These are phyloP conservation scores for Eurotiales sp. DNA, from an alignment of 2,329 filamentous ascomycete genomes.

Conservation along the genomic window DNA sequence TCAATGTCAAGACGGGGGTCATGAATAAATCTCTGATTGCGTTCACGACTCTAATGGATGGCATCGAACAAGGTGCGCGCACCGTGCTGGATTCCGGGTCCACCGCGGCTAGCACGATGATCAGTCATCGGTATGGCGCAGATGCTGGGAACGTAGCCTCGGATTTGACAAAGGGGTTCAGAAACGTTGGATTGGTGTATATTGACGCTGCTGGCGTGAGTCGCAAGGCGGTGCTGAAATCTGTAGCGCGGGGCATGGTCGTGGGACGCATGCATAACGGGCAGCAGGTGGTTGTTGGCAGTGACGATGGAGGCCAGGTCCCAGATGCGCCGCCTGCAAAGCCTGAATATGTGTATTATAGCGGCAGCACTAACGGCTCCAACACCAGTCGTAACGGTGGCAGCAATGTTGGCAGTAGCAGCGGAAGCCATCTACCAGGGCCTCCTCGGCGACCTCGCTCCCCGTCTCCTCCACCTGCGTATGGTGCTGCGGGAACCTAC, in stretches of 20 bases:
- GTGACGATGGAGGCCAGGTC: constrained; percentile 43
- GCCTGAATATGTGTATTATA: constrained; percentile 11
- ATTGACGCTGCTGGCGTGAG: constrained; percentile 95
- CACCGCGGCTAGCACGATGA: constrained; percentile 76
- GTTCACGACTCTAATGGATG: constrained; percentile 90
- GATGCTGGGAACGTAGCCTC: constrained; percentile 78
- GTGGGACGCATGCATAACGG: constrained; percentile 49
- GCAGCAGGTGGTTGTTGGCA: constrained; percentile 46
- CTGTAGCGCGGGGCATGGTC: constrained; percentile 90
- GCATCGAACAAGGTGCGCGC: constrained; percentile 81
- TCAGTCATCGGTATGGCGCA: constrained; percentile 81
- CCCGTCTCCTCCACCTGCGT: constrained; percentile 40
- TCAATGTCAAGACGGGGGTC: constrained; percentile 79
- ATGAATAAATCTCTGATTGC: constrained; percentile 96
- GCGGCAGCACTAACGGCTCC: constrained; percentile 1
- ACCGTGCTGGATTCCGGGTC: constrained; percentile 71
- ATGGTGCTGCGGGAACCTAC: constrained; percentile 32
- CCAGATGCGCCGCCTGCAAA: constrained; percentile 5
- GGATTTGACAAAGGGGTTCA: constrained; percentile 77
- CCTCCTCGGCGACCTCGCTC: constrained; percentile 30
- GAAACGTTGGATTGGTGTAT: constrained; percentile 95
- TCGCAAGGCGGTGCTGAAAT: constrained; percentile 83
- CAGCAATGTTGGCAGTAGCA: too few relatives aligned
- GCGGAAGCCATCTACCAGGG: constrained; percentile 26
- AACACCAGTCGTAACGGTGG: constrained; percentile 16